A percentile compares a stretch with the other conserved stretches of the same genome.
Conservation (phyloP, 1,284 basidiomycete species). For the Omphalotus olearius region DNA sequence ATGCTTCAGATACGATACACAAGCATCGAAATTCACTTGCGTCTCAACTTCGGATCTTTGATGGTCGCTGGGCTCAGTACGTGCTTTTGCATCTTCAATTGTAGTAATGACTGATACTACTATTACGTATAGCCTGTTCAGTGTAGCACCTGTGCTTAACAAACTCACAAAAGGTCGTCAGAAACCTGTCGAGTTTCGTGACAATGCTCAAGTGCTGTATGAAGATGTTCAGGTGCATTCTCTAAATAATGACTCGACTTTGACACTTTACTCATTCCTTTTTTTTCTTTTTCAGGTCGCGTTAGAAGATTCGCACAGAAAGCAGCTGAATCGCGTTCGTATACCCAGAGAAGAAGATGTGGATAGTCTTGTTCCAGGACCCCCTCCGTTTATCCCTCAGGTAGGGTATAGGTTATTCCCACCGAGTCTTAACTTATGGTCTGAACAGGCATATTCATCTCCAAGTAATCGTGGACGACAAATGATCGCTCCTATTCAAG, state of each 20-base stretch:
- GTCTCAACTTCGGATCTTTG: conserved; percentile 12
- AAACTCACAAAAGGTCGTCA: conserved; percentile 19
- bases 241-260: not conserved
- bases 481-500: not conserved
- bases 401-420: too few species aligned
- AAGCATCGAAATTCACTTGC: conserved; percentile 16
- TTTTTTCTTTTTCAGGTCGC: not conserved
- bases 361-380: conserved; percentile 12
- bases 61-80: conserved; percentile 18
- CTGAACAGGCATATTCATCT: too few species aligned
- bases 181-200: conserved; percentile 15
- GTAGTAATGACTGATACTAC: not conserved
- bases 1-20: conserved; percentile 16
- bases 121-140: conserved; percentile 12
- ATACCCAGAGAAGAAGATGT: conserved; percentile 1
- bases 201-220: conserved; percentile 14
- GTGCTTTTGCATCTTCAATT: conserved; percentile 3
- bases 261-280: not conserved
- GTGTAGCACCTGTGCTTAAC: conserved; percentile 15
- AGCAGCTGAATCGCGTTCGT: not conserved
- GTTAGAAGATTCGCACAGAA: conserved; percentile 8
- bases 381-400: not conserved
- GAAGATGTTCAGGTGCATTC: conserved; percentile 17
- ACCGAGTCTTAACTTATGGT: too few species aligned
- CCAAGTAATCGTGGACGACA: not conserved